Percentiles rank a stretch among this genome's conserved stretches.
phyloP scores from a whole-genome alignment of 768 basidiomycete species.

The Suillus bovinus region DNA sequence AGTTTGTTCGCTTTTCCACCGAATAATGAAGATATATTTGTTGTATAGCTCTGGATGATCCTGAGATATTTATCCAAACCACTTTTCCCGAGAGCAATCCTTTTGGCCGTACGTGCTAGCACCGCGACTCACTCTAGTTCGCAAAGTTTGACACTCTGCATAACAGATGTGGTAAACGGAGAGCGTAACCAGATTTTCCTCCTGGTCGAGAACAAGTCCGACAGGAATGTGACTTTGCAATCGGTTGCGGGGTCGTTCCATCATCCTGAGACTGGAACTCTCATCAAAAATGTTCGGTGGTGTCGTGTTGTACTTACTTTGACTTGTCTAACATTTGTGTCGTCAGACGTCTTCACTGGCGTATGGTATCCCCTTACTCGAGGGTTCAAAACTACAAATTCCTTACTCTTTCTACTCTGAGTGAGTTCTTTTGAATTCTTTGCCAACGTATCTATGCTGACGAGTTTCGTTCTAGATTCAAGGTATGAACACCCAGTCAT shows the following conservation, averaged over 20 bases:
- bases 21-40: not conserved
- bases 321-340: slow-evolving; percentile 2
- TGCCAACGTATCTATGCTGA: slow-evolving; percentile 15
- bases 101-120: slow-evolving; percentile 64
- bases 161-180: slow-evolving; percentile 79
- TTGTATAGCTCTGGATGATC: slow-evolving; percentile 38
- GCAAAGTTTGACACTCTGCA: slow-evolving; percentile 1
- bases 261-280: slow-evolving; percentile 56
- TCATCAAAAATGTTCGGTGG: slow-evolving; percentile 72
- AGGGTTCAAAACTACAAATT: slow-evolving; percentile 59
- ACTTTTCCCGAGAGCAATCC: slow-evolving; percentile 72
- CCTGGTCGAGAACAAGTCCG: slow-evolving; percentile 74
- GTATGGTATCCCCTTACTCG: slow-evolving; percentile 52
- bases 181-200: slow-evolving; percentile 71
- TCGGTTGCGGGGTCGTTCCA: slow-evolving; percentile 68
- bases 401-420: slow-evolving; percentile 82
- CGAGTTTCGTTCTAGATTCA: slow-evolving; percentile 46
- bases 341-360: slow-evolving; percentile 57
- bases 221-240: slow-evolving; percentile 67
- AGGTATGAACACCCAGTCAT: slow-evolving; percentile 39
- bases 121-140: not conserved
- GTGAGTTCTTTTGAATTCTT: slow-evolving; percentile 44
- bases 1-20: slow-evolving; percentile 12
- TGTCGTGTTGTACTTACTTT: not conserved
- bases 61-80: slow-evolving; percentile 54